Percentiles rank a stretch among this genome's conserved stretches.
Conservation (phyloP, 2,329 filamentous ascomycete genomes). For the Fusarium pseudograminearum region DNA sequence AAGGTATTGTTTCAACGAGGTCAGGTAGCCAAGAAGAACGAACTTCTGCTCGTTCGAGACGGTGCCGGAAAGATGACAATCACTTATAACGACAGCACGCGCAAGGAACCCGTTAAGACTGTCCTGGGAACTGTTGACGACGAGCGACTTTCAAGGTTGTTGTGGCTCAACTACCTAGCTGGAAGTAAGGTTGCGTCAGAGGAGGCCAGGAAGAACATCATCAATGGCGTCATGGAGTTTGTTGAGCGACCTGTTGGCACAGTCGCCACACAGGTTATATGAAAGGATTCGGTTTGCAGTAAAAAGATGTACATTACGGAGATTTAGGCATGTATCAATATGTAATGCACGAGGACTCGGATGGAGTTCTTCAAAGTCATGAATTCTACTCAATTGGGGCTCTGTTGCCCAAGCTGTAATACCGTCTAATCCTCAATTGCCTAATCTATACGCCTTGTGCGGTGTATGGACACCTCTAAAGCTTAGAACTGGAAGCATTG, state of each 20-base stretch:
- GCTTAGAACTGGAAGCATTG: conserved; percentile 42
- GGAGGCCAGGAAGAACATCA: conserved; percentile 80
- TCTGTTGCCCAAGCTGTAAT: conserved; percentile 3
- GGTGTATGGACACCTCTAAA: conserved; percentile 33
- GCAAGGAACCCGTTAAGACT: conserved; percentile 60
- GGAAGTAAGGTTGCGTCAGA: conserved; percentile 91
- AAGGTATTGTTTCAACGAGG: conserved; percentile 84
- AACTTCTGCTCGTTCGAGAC: conserved; percentile 79
- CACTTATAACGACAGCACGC: conserved; percentile 73
- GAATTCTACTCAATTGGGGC: conserved; percentile 35
- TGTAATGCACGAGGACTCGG: conserved; percentile 30
- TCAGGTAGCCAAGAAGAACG: conserved; percentile 82
- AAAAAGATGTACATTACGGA: conserved; percentile 41
- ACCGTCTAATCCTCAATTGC: conserved; percentile 10
- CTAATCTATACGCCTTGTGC: conserved; percentile 7
- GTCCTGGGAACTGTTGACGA: conserved; percentile 79
- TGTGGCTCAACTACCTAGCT: conserved; percentile 92
- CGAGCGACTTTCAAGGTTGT: conserved; percentile 80
- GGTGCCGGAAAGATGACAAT: conserved; percentile 73
- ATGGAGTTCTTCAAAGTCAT: conserved; percentile 22
- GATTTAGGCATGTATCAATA: conserved; percentile 42
- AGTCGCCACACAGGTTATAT: conserved; percentile 80
- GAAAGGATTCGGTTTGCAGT: conserved; percentile 7
- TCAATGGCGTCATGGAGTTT: conserved; percentile 88
- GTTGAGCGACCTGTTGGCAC: conserved; percentile 90